Evolutionary conservation across 352 stramenopile genomes (phyloP).

Genomic region (Phytopythium boreale): DNA sequence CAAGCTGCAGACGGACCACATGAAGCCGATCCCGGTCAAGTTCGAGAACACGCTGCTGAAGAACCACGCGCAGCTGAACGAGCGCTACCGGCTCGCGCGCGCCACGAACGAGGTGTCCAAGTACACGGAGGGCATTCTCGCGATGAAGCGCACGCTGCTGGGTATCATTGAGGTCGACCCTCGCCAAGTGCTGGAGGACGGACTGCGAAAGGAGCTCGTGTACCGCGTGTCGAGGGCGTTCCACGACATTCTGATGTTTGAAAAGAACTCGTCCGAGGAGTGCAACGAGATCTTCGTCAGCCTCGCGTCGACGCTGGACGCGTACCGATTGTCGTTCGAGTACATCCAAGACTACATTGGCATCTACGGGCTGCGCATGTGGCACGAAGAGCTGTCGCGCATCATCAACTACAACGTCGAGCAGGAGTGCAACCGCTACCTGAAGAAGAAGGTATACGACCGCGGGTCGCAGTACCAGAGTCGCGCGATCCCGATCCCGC

Average conservation of each 20-base stretch:
- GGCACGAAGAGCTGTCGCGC: constrained; percentile 92
- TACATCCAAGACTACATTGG: constrained; percentile 96
- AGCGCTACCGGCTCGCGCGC: constrained; percentile 90
- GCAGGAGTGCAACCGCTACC: constrained; percentile 93
- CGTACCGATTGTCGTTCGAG: constrained; percentile 90
- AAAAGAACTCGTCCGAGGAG: constrained; percentile 81
- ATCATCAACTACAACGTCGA: constrained; percentile 97
- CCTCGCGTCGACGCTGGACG: constrained; percentile 84
- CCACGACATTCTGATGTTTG: constrained; percentile 85
- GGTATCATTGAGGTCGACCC: constrained; percentile 94
- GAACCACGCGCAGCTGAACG: constrained; percentile 90
- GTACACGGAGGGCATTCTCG: constrained; percentile 94
- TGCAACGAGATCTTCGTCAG: constrained; percentile 84
- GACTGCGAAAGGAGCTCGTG: constrained; percentile 93
- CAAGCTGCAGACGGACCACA: constrained; percentile 90
- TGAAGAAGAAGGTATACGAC: constrained; percentile 94
- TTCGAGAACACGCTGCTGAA: constrained; percentile 93
- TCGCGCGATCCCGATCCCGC: constrained; percentile 90
- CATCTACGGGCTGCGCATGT: constrained; percentile 94
- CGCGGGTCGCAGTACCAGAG: constrained; percentile 89
- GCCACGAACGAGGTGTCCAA: constrained; percentile 95
- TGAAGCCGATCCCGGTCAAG: constrained; percentile 90
- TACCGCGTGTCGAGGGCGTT: constrained; percentile 85
- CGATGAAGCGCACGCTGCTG: constrained; percentile 93
- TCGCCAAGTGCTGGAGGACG: constrained; percentile 91